Percentiles rank a stretch among this genome's conserved stretches.
Evolutionary conservation across 2,329 filamentous ascomycete genomes (phyloP).

Genomic region (Monosporascus sp.): DNA sequence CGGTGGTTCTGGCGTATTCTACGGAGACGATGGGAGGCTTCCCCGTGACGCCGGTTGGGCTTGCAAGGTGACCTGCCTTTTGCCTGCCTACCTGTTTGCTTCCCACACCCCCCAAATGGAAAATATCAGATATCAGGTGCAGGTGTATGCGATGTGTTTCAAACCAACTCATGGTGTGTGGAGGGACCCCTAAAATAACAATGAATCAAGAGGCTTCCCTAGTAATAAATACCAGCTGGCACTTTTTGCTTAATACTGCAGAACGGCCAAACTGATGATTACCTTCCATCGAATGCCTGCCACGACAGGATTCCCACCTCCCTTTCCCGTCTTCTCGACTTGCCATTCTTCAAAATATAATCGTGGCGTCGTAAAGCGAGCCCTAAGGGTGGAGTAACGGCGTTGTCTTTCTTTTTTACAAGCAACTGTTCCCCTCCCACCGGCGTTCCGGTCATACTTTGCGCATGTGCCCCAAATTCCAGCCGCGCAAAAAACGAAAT

Average conservation of each 20-base stretch:
- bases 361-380: background rate
- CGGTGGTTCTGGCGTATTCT: background rate
- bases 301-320: background rate
- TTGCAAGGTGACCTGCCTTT: background rate
- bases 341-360: background rate
- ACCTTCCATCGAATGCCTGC: background rate
- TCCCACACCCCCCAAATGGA: background rate
- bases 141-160: background rate
- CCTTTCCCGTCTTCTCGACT: background rate
- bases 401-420: too few relatives aligned
- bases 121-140: background rate
- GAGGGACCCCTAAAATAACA: conserved; percentile 1
- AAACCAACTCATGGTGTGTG: background rate
- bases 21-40: background rate
- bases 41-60: background rate
- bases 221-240: background rate
- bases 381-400: background rate
- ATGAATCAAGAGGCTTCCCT: background rate
- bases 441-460: too few relatives aligned
- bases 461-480: too few relatives aligned
- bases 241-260: background rate
- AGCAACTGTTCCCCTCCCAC: too few relatives aligned
- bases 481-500: too few relatives aligned
- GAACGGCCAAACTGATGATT: background rate
- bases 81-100: background rate